Base-by-base conservation (phyloP, 1,284 basidiomycete genomes). In the Trichosporon sp. region DNA sequence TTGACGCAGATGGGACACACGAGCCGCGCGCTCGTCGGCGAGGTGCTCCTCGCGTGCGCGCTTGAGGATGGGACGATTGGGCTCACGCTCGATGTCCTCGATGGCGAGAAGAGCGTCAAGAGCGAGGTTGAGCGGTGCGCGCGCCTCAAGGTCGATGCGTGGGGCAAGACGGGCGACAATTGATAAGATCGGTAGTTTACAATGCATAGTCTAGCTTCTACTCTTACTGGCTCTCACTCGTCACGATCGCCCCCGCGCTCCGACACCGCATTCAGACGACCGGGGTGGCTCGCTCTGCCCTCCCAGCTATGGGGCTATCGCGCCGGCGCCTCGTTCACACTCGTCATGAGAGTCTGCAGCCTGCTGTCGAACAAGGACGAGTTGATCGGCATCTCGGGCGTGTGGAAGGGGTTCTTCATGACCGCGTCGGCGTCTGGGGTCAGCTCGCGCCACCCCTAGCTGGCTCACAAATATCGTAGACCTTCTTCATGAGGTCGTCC, bases 381-480 rank as follows among this genome's bases (percentile, higher is more conserved):
- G 66, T 96, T 90, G 76, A 99, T 96, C 0, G 97, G 97, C 96
- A 99, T 99, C 84, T 99, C 97, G 32, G 92, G 92, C 2, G 94
- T 97, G 82, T 99, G 95, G 85, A 99, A 99, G 0, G 97, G 97
- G 80, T 98, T 98, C 87, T 99, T 98, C 94, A 98, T 97, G 68
- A 97, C 95, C 4, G 92, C 90, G 80, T 98, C 96, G 1, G 94
- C 73, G 75, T 85, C 83, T 84, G 71, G 8, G 1, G 63, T 72
- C 61, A 65, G 68, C n/a, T 16, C 0, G 51, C 37, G 31, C 5
- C n/a, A n/a, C 8, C 19, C 5, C 8, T 12, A 11, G 40, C 8
- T 16, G 2, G 78, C 83, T 72, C 88, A 85, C 96, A 98, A 14
- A 89, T 89, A 82, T 96, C 93, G 84, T 97, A 97, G 68, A 94